These are phyloP conservation scores for Globisporangium apiculatum DNA, from an alignment of 352 stramenopile genomes.

Conservation along the genomic window DNA sequence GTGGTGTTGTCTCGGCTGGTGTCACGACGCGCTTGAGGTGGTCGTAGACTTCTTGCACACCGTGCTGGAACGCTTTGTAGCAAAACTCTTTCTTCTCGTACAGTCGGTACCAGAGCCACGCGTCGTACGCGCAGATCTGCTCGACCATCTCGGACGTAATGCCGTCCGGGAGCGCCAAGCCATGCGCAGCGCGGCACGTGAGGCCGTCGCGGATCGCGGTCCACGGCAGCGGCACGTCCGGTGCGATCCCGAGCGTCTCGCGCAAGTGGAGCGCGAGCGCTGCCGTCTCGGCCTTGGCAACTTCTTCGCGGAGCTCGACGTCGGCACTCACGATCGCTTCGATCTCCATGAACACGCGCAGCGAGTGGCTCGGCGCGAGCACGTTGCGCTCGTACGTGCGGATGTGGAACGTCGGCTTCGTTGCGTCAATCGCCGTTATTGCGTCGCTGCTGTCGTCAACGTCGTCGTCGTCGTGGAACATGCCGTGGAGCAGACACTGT, in stretches of 20 bases:
- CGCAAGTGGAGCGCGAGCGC: constrained; percentile 31
- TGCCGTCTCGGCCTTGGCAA: constrained; percentile 25
- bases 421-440: neutral
- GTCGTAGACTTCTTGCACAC: constrained; percentile 47
- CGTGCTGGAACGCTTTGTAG: constrained; percentile 52
- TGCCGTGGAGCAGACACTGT: constrained; percentile 62
- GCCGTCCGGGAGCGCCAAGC: constrained; percentile 52
- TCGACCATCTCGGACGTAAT: constrained; percentile 55
- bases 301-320: constrained; percentile 18
- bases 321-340: constrained; percentile 56
- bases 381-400: constrained; percentile 63
- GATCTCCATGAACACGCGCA: constrained; percentile 68
- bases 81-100: constrained; percentile 60
- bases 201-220: constrained; percentile 63
- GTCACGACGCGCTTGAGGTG: constrained; percentile 41
- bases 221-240: constrained; percentile 52
- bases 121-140: constrained; percentile 57
- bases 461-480: constrained; percentile 41
- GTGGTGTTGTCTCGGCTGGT: neutral
- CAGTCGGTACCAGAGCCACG: constrained; percentile 77
- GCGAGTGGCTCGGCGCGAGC: constrained; percentile 47
- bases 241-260: constrained; percentile 34
- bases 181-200: constrained; percentile 57
- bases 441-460: neutral
- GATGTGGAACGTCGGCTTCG: constrained; percentile 37